Conservation (phyloP, 768 basidiomycete species). For the Suillus subaureus region DNA sequence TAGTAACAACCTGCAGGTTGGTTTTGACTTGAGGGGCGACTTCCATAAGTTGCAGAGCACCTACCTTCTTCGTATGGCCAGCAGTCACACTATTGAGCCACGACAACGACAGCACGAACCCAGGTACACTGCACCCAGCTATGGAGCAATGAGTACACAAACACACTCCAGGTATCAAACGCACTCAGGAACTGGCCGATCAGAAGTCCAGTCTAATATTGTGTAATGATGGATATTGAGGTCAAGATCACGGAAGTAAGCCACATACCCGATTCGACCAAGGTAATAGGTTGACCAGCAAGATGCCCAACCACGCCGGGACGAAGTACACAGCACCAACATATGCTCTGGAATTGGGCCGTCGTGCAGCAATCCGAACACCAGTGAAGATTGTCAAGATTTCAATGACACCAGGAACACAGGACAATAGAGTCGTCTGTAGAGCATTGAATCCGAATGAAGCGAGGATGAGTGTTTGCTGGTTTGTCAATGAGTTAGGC, state of each 20-base stretch:
- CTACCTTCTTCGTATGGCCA: slow-evolving; percentile 65
- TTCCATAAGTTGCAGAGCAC: not conserved
- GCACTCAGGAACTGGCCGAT: slow-evolving; percentile 57
- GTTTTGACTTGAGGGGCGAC: not conserved
- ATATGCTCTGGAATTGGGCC: slow-evolving; percentile 56
- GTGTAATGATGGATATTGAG: too few species aligned
- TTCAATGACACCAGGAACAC: slow-evolving; percentile 60
- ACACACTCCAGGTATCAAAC: not conserved
- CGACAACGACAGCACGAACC: slow-evolving; percentile 56
- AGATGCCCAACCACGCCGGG: slow-evolving; percentile 60
- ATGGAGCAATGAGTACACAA: not conserved
- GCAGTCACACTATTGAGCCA: slow-evolving; percentile 66
- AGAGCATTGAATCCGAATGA: slow-evolving; percentile 61
- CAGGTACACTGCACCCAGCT: slow-evolving; percentile 54
- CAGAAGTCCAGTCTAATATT: slow-evolving; percentile 44
- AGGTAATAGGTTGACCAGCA: slow-evolving; percentile 60
- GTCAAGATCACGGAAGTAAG: too few species aligned
- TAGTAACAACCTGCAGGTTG: slow-evolving; percentile 40
- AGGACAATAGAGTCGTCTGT: slow-evolving; percentile 66
- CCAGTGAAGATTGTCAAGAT: slow-evolving; percentile 69
- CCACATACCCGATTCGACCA: slow-evolving; percentile 55
- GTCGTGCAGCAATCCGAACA: slow-evolving; percentile 51
- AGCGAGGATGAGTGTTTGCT: slow-evolving; percentile 58
- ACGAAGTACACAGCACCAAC: slow-evolving; percentile 55
- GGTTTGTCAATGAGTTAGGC: slow-evolving; percentile 62